Percentiles rank a stretch among this genome's conserved stretches.
Conservation (phyloP, 768 basidiomycete species). For the Tylopilus rubrobrunneus region DNA sequence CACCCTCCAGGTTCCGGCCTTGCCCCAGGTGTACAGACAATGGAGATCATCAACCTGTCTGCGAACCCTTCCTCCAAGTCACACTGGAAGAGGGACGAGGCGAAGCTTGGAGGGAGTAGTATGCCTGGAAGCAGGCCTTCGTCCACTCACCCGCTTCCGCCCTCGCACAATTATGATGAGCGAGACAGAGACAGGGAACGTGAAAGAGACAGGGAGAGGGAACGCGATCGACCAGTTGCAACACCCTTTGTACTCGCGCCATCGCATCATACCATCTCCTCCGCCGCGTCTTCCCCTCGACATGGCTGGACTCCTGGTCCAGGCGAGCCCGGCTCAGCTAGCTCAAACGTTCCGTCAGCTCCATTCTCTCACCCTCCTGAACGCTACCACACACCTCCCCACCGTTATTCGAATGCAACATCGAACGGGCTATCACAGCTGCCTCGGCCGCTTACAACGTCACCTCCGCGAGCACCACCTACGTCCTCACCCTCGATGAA, state of each 20-base stretch:
- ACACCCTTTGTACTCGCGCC: conserved; percentile 53
- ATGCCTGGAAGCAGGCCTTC: conserved; percentile 36
- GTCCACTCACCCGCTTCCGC: conserved; percentile 34
- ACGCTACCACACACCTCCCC: conserved; percentile 29
- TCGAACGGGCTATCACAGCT: conserved; percentile 22
- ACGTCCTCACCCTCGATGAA: conserved; percentile 22
- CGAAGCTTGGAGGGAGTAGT: conserved; percentile 22
- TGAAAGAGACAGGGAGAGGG: conserved; percentile 24
- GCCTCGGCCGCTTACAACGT: conserved; percentile 27
- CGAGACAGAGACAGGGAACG: conserved; percentile 23
- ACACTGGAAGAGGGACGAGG: conserved; percentile 39
- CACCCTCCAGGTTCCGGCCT: conserved; percentile 36
- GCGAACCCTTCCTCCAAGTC: conserved; percentile 29
- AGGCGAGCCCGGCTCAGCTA: conserved; percentile 28
- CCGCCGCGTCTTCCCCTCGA: conserved; percentile 39
- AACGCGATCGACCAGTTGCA: conserved; percentile 49
- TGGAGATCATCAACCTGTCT: conserved; percentile 51
- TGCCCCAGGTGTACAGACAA: conserved; percentile 38
- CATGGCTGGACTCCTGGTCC: conserved; percentile 35
- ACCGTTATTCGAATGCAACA: conserved; percentile 22
- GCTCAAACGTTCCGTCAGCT: conserved; percentile 26
- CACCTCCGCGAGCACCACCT: conserved; percentile 36
- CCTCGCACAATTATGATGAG: conserved; percentile 25
- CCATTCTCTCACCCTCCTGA: conserved; percentile 27
- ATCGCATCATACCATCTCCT: conserved; percentile 35